Conservation (phyloP, 805 yeast genomes). For the Saccharomyces kudriavzevii region DNA sequence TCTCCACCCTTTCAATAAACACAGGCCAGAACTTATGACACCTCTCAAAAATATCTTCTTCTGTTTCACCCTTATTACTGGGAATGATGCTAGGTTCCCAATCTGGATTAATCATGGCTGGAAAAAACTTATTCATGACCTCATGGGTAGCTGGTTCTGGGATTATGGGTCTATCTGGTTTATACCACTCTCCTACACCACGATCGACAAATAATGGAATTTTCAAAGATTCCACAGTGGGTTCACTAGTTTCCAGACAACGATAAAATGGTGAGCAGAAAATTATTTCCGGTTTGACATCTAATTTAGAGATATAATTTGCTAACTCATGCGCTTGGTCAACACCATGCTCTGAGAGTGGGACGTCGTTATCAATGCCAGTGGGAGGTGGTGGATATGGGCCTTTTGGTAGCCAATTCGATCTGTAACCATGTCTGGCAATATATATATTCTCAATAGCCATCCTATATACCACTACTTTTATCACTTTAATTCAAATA, state of each 20-base stretch:
- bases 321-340: slow-evolving; percentile 79
- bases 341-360: slow-evolving; percentile 78
- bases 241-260: slow-evolving; percentile 72
- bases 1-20: slow-evolving; percentile 52
- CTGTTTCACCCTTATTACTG: slow-evolving; percentile 60
- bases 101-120: slow-evolving; percentile 34
- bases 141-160: slow-evolving; percentile 61
- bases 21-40: slow-evolving; percentile 43
- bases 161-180: slow-evolving; percentile 50
- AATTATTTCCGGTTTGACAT: slow-evolving; percentile 57
- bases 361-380: slow-evolving; percentile 81
- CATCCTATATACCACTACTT: slow-evolving; percentile 19
- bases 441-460: slow-evolving; percentile 50
- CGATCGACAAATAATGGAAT: slow-evolving; percentile 57
- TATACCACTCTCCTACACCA: slow-evolving; percentile 90
- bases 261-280: slow-evolving; percentile 80
- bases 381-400: slow-evolving; percentile 77
- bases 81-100: slow-evolving; percentile 56
- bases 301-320: slow-evolving; percentile 39
- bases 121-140: slow-evolving; percentile 45
- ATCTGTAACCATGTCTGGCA: slow-evolving; percentile 80
- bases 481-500: not conserved
- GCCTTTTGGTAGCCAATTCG: slow-evolving; percentile 63
- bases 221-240: slow-evolving; percentile 51
- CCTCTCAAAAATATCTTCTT: slow-evolving; percentile 55